These are phyloP conservation scores for Coemansia sp. DNA, from an alignment of 192 early-diverging fungal genomes.

Conservation along the genomic window DNA sequence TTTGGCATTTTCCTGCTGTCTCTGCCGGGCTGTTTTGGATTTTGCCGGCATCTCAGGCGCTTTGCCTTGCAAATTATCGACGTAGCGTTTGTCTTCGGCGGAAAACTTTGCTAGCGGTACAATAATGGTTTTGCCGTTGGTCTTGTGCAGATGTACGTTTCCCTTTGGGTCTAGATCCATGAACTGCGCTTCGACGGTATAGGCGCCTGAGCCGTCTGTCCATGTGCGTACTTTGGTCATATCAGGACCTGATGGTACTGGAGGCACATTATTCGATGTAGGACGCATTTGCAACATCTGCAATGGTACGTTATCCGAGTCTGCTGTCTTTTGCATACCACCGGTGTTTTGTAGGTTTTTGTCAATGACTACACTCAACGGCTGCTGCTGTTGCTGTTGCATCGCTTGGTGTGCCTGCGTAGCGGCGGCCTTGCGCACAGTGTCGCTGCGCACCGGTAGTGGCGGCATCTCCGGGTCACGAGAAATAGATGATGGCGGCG, in stretches of 20 bases:
- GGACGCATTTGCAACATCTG: slow-evolving; percentile 31
- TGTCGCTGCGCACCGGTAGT: slow-evolving; percentile 34
- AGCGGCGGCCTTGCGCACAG: slow-evolving; percentile 34
- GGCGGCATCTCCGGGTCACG: slow-evolving; percentile 4
- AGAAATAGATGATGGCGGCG: not conserved
- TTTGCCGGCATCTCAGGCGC: slow-evolving; percentile 18
- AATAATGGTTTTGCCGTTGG: slow-evolving; percentile 91
- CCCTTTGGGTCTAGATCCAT: slow-evolving; percentile 72
- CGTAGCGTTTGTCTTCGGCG: slow-evolving; percentile 43
- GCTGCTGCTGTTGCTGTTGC: not conserved
- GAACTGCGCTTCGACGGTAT: slow-evolving; percentile 91
- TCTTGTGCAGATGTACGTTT: slow-evolving; percentile 90
- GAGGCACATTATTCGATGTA: not conserved
- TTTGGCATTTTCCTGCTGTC: slow-evolving; percentile 51
- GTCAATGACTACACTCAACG: slow-evolving; percentile 12
- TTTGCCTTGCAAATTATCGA: slow-evolving; percentile 23
- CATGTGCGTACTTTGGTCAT: slow-evolving; percentile 77
- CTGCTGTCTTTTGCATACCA: slow-evolving; percentile 22
- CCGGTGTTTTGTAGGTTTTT: not conserved
- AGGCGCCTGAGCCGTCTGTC: slow-evolving; percentile 90
- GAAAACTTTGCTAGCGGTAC: slow-evolving; percentile 90
- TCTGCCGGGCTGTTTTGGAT: slow-evolving; percentile 46
- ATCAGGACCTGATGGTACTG: slow-evolving; percentile 16
- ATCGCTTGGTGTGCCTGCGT: slow-evolving; percentile 11
- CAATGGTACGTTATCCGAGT: slow-evolving; percentile 50